Base-by-base conservation (phyloP, 208 protist species). In the Trypanosoma caninum region DNA sequence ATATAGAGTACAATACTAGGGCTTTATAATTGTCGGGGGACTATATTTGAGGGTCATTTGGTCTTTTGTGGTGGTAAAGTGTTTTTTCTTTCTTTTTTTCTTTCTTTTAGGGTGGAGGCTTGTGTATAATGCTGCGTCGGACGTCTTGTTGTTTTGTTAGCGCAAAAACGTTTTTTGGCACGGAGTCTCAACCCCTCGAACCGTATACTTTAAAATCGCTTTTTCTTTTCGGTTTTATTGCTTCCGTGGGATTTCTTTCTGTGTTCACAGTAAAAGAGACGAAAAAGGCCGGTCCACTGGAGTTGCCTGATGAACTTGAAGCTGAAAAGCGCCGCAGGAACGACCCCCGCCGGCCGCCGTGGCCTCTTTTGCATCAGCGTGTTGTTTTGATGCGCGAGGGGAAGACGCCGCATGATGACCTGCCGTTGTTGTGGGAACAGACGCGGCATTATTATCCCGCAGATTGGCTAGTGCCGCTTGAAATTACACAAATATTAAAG, bases 401-500 rank as follows among this genome's bases (percentile, higher is more conserved):
- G 22, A 90, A 89, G 55, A 59, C 59, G 9, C 30, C 80, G 3
- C 80, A 78, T 10, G 87, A 93, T 59, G 87, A 93, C 54, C 59
- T 93, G n/a, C 62, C 72, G 20, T 67, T 91, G 9, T 50, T 93
- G 61, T 93, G 87, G 87, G 82, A 90, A 60, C 87, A 93, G 66
- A 85, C 75, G 35, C 76, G 76, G 45, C 77, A 90, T 57, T 93
- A 93, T 74, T 93, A 93, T 72, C 78, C 82, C 13, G 67, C 69
- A 4, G 87, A 93, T 69, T 93, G 87, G 84, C 79, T 93, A 8
- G 84, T 93, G 54, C 82, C 83, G 37, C 69, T 93, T 27, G 82
- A 93, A 73, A 72, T 93, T 18, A 87, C 87, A 25, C 87, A 93
- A 69, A 72, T 93, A 33, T 68, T 93, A 13, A 93, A 93, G 68